Base-by-base conservation (phyloP, 2,329 filamentous ascomycete species). In the Exutisphaerella laricina region DNA sequence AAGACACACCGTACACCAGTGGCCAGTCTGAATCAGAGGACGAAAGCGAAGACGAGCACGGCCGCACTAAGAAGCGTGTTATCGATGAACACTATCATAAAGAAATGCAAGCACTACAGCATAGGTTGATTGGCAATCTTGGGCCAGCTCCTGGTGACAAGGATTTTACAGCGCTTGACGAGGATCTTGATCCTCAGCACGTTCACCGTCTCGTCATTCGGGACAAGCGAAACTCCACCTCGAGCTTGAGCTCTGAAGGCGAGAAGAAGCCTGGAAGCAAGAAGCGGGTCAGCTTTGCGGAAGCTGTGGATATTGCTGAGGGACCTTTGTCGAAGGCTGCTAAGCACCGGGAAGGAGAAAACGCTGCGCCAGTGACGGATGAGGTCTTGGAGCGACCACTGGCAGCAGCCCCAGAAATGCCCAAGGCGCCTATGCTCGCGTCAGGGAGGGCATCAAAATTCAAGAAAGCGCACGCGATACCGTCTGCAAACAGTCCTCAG, bases 31-130 rank as follows among this genome's bases (percentile, higher is more conserved):
- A 85, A 35, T 78, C 82, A 4, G 85, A 92, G 57, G 50, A 55
- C 17, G 83, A 86, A 39, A 79, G 82, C 8, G 83, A 92, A 58
- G 85, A 92, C 58, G 75, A 84, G 47, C 82, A 79, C 58, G 90
- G 90, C 4, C 80, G 86, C 37, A 84, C 78, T 13, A 90, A 77
- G 6, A 72, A 75, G 13, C 74, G 73, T 14, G 73, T 82, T 9
- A 67, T 96, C 39, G 79, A 78, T 12, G 80, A 88, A 31, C 82
- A 85, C 10, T 94, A 94, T 58, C 79, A 81, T 22, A 73, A 78
- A 54, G 77, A 86, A 54, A 97, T 98, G 92, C 75, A 84, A 32
- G 85, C 89, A 53, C 71, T 98, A 4, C 85, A 96, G 64, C 74
- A 82, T 59, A 83, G 80, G 50, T 73, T 96, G n/a, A 66, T 80